phyloP scores from a whole-genome alignment of 306 rosid genomes.

The Alnus rubra region DNA sequence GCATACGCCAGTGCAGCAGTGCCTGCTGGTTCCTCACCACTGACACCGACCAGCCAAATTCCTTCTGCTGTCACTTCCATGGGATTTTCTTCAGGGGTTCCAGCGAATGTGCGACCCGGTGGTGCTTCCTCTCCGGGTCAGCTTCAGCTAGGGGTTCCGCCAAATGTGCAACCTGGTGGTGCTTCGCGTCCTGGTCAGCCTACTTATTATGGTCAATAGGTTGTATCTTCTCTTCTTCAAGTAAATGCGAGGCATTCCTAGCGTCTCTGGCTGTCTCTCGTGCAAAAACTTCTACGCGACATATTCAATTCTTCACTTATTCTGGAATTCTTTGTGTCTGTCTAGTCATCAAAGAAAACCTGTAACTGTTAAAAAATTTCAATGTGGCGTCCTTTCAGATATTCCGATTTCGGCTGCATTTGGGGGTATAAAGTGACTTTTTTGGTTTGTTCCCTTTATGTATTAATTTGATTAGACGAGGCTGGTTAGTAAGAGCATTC shows the following conservation, averaged over 20 bases:
- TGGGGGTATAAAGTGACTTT: not conserved
- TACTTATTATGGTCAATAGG: conserved; percentile 40
- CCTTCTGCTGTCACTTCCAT: conserved; percentile 40
- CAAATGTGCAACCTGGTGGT: conserved; percentile 30
- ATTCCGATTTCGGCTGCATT: not conserved
- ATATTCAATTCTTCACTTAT: conserved; percentile 9
- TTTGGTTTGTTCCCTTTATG: not conserved
- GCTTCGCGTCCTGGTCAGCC: conserved; percentile 39
- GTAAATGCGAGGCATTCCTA: conserved; percentile 20
- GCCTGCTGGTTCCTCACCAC: conserved; percentile 59
- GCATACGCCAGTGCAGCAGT: conserved; percentile 42
- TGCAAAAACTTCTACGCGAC: not conserved
- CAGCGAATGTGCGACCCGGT: conserved; percentile 35
- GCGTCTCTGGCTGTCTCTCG: not conserved
- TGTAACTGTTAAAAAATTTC: conserved; percentile 13
- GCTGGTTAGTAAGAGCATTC: not conserved
- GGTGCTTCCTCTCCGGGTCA: conserved; percentile 48
- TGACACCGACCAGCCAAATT: conserved; percentile 40
- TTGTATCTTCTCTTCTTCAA: conserved; percentile 9
- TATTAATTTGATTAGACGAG: not conserved
- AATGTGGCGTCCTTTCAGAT: conserved; percentile 4
- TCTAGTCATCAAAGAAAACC: conserved; percentile 1
- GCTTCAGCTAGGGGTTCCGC: conserved; percentile 27
- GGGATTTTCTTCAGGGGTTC: conserved; percentile 41
- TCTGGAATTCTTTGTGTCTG: conserved; percentile 7